These are phyloP conservation scores for Cordyceps farinosa DNA, from an alignment of 2,329 filamentous ascomycete genomes.

Conservation along the genomic window DNA sequence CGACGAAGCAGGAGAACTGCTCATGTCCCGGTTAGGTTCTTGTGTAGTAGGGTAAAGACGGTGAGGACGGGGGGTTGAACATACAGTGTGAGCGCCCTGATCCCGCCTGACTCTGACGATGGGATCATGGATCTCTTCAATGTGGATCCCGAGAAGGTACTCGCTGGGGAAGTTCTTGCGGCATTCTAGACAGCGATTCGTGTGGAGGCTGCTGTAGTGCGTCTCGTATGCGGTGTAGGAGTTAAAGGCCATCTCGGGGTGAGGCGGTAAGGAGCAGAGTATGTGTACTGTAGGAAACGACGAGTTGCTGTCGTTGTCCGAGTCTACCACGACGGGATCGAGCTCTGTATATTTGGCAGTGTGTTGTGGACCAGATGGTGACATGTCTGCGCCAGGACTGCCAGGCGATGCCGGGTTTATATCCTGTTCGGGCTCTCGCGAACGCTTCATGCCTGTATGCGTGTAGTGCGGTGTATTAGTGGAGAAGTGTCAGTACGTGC, in stretches of 20 bases:
- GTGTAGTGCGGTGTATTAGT: slow-evolving; percentile 5
- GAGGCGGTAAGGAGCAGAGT: slow-evolving; percentile 78
- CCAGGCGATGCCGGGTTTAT: slow-evolving; percentile 30
- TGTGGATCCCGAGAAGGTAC: slow-evolving; percentile 77
- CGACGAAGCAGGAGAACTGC: slow-evolving; percentile 84
- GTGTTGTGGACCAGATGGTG: slow-evolving; percentile 27
- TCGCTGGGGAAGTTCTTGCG: slow-evolving; percentile 82
- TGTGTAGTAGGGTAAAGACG: not conserved
- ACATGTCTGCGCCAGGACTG: slow-evolving; percentile 12
- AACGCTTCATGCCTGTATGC: slow-evolving; percentile 54
- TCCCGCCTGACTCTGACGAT: slow-evolving; percentile 69
- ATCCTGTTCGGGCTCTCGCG: slow-evolving; percentile 55
- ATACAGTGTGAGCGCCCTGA: slow-evolving; percentile 80
- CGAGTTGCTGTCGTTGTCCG: slow-evolving; percentile 32
- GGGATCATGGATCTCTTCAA: slow-evolving; percentile 87
- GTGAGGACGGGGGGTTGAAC: slow-evolving; percentile 27
- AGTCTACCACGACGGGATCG: slow-evolving; percentile 40
- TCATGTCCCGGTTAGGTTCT: not conserved
- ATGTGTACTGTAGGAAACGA: slow-evolving; percentile 48
- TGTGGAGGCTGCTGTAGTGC: slow-evolving; percentile 78
- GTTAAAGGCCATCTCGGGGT: slow-evolving; percentile 67
- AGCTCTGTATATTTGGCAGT: slow-evolving; percentile 58
- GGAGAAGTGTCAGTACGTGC: not conserved
- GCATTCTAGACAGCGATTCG: slow-evolving; percentile 82
- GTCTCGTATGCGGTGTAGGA: slow-evolving; percentile 79